Base-by-base conservation (phyloP, 345 rosid genomes). In the Eucalyptus polyanthemos region DNA sequence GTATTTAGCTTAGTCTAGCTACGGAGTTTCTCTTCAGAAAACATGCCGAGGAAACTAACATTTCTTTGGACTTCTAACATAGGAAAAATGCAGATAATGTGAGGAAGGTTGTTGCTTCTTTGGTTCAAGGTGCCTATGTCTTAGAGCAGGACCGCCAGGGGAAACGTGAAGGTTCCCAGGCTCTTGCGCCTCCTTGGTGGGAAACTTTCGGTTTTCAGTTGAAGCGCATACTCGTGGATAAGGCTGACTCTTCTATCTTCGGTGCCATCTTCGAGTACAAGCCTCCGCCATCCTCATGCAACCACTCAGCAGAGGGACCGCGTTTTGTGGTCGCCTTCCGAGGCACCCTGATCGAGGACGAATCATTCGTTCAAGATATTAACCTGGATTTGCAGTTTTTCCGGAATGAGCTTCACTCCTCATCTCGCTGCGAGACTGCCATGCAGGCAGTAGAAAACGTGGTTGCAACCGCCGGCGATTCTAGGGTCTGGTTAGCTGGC, bases 401-500 rank as follows among this genome's bases (percentile, higher is more conserved):
- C 24, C 9, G 1, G 56, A 95, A 95, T 87, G 94, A 95, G 29
- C 99, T 95, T 85, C 98, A 96, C 88, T 90, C 89, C 81, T 95
- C 97, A 12, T 95, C 97, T 58, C 94, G 98, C 44, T 95, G 94
- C 80, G 94, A 95, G 93, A 94, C 93, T 88, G 99, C 95, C 42
- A 94, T 96, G 29, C 97, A 97, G 92, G 98, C 98, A 2, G 95
- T 94, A 50, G 92, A 95, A 53, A 94, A 93, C 90, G 90, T 93
- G 91, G 96, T 97, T 86, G 96, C 96, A 88, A 50, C 93, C 2
- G 95, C 93, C 14, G 98, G 97, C 42, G 92, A 89, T 72, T 95
- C 96, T 2, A 95, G 94, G 80, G 95, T 97, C 50, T 98, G 98
- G 99, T 88, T 98, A 89, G 96, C 97, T 13, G 99, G 99, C 88